Evolutionary conservation across 495 filamentous ascomycete genomes (phyloP).

Genomic region (Arthonia radiata): DNA sequence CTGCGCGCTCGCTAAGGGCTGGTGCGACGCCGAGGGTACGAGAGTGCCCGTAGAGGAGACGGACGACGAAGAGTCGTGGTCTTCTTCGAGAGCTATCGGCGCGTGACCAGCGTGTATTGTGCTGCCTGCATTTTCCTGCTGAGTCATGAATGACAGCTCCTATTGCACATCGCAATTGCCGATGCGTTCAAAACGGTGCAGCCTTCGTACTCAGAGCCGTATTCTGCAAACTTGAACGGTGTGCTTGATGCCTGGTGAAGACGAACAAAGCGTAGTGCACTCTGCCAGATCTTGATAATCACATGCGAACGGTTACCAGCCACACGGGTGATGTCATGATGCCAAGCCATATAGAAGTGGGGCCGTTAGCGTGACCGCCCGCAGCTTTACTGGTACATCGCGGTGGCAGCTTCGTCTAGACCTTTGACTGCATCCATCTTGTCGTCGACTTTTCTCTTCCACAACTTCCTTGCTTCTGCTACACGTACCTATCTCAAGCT

Average conservation of each 20-base stretch:
- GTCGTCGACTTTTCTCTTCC: background rate
- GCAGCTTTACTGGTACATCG: too few relatives aligned
- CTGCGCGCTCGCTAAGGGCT: conserved; percentile 44
- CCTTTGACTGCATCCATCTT: conserved; percentile 40
- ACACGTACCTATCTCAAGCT: too few relatives aligned
- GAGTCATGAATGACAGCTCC: background rate
- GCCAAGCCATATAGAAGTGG: too few relatives aligned
- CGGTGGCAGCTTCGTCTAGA: conserved; percentile 62
- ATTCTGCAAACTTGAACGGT: conserved; percentile 18
- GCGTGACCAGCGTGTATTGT: conserved; percentile 12
- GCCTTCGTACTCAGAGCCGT: conserved; percentile 1
- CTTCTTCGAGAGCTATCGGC: conserved; percentile 17
- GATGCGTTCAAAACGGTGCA: conserved; percentile 3
- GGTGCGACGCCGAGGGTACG: conserved; percentile 49
- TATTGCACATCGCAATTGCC: conserved; percentile 9
- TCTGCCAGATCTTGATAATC: too few relatives aligned
- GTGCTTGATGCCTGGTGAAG: too few relatives aligned
- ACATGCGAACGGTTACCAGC: too few relatives aligned
- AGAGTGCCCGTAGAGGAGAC: conserved; percentile 76
- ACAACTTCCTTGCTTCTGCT: too few relatives aligned
- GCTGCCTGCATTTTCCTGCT: conserved; percentile 11
- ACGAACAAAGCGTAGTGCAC: too few relatives aligned
- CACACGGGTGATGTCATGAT: too few relatives aligned
- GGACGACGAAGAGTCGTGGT: conserved; percentile 57
- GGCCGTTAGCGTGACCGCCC: too few relatives aligned